Evolutionary conservation across 1,284 basidiomycete genomes (phyloP), one percentile per base, ranked within the genome.

Genomic region (Microbotryomycetes sp.): DNA sequence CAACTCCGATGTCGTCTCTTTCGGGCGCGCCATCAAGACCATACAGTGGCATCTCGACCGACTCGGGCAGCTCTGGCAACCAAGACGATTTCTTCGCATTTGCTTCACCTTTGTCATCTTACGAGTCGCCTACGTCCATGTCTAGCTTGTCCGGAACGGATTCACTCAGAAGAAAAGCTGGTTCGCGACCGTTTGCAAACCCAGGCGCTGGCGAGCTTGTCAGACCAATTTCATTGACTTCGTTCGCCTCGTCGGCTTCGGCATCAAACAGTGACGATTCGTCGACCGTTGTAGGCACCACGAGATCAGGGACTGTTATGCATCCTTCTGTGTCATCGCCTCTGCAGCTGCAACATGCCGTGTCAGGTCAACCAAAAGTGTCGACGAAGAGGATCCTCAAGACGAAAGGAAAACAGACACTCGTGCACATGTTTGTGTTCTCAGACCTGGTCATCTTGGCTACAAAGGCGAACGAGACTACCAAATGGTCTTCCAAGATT

Each of bases 361-460:
- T n/a, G n/a, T 53, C 56, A 7, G 32, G 47, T 14, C 31, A 46
- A 15, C 49, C 51, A 7, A 31, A 29, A 22, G 29, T 51, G n/a
- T 19, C 46, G 6, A 26, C n/a, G 22, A 22, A 30, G 23, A 50
- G 50, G 3, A 60, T 26, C 42, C 51, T 55, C 19, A 53, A 55
- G 25, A 69, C 36, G 19, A 66, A 62, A 29, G 66, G 64, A 16
- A 73, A 70, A 58, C 67, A 74, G 63, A 58, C 67, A 14, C 70
- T 62, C 31, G 73, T 82, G 25, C 81, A 83, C 68, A 79, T 80
- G 49, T 81, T 87, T 58, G 79, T 89, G 7, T 88, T 89, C 73
- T 83, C 83, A 45, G 87, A 89, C 76, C 68, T 88, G 42, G 73
- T 88, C 25, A 68, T 88, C 30, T 71, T 88, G 23, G 79, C 81